A percentile compares a stretch with the other conserved stretches of the same genome.
These are phyloP conservation scores for Melastoma malabathricum DNA, from an alignment of 345 rosid genomes.

Conservation along the genomic window DNA sequence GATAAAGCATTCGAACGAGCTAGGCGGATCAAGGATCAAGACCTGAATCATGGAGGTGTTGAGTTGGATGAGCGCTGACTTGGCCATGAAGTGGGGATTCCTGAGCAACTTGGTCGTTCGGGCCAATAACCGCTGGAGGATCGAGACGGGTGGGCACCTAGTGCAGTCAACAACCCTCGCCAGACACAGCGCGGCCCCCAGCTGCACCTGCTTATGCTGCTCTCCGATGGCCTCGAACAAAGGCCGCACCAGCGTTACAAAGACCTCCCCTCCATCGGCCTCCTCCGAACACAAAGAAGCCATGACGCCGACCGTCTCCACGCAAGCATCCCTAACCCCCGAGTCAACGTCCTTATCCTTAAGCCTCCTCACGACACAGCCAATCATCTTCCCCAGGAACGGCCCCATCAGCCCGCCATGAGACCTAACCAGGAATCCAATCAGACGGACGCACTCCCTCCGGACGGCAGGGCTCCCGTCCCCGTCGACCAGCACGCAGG, in stretches of 20 bases:
- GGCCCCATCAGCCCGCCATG: conserved; percentile 40
- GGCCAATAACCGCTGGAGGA: conserved; percentile 65
- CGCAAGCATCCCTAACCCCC: conserved; percentile 75
- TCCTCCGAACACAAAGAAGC: conserved; percentile 36
- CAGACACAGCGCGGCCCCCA: conserved; percentile 79
- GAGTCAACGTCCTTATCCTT: conserved; percentile 89
- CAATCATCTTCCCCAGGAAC: conserved; percentile 54
- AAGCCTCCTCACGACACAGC: conserved; percentile 69
- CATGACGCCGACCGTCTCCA: conserved; percentile 60
- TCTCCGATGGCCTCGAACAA: conserved; percentile 87
- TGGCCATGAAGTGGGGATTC: conserved; percentile 73
- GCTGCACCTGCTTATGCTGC: conserved; percentile 77
- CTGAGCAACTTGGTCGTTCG: conserved; percentile 65
- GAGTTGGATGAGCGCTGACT: conserved; percentile 72
- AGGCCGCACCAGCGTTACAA: conserved; percentile 59
- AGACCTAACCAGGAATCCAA: conserved; percentile 44
- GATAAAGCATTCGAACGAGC: neutral
- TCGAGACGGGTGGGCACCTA: conserved; percentile 44
- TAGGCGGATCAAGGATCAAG: neutral
- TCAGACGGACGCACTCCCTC: conserved; percentile 58
- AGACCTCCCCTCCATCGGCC: conserved; percentile 31
- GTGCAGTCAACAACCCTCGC: conserved; percentile 57
- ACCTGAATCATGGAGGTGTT: conserved; percentile 73
- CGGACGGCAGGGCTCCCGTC: conserved; percentile 59
- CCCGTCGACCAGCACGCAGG: conserved; percentile 59